These are phyloP conservation scores for Penicillium longicatenatum DNA, from an alignment of 495 filamentous ascomycete genomes.

Conservation along the genomic window DNA sequence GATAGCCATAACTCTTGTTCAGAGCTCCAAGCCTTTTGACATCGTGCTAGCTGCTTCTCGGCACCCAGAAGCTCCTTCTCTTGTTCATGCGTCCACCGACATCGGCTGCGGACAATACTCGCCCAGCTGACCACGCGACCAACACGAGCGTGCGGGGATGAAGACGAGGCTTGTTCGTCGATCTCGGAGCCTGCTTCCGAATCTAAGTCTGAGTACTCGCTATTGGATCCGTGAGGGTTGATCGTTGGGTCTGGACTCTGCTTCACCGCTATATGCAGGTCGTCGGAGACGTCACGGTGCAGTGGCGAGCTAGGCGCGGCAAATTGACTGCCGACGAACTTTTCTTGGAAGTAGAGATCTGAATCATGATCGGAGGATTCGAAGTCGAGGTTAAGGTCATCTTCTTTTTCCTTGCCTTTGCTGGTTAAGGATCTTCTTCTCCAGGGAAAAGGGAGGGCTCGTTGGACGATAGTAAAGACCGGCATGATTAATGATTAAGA, in stretches of 20 bases:
- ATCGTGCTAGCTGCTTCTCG: slow-evolving; percentile 33
- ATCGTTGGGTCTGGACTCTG: slow-evolving; percentile 11
- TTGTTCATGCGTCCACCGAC: slow-evolving; percentile 40
- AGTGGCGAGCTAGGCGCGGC: slow-evolving; percentile 16
- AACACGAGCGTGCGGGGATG: slow-evolving; percentile 16
- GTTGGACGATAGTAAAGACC: slow-evolving; percentile 29
- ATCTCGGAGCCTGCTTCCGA: slow-evolving; percentile 14
- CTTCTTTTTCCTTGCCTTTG: slow-evolving; percentile 25
- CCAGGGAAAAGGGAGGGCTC: slow-evolving; percentile 28
- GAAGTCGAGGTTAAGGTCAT: background rate
- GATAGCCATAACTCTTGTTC: slow-evolving; percentile 46
- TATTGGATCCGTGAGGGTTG: background rate
- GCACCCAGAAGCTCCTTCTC: slow-evolving; percentile 37
- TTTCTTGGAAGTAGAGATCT: background rate
- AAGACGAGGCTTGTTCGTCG: background rate
- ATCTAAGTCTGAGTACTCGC: slow-evolving; percentile 6
- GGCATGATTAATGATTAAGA: slow-evolving; percentile 17
- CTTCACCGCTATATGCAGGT: slow-evolving; percentile 35
- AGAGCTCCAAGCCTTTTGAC: slow-evolving; percentile 48
- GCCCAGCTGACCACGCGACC: slow-evolving; percentile 39
- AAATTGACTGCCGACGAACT: slow-evolving; percentile 1
- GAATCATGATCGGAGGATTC: background rate
- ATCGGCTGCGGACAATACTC: slow-evolving; percentile 33
- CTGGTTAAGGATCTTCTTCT: slow-evolving; percentile 18
- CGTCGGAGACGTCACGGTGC: slow-evolving; percentile 25